Evolutionary conservation across 2,329 filamentous ascomycete species (phyloP).

Genomic region (Spiromastix sp.): DNA sequence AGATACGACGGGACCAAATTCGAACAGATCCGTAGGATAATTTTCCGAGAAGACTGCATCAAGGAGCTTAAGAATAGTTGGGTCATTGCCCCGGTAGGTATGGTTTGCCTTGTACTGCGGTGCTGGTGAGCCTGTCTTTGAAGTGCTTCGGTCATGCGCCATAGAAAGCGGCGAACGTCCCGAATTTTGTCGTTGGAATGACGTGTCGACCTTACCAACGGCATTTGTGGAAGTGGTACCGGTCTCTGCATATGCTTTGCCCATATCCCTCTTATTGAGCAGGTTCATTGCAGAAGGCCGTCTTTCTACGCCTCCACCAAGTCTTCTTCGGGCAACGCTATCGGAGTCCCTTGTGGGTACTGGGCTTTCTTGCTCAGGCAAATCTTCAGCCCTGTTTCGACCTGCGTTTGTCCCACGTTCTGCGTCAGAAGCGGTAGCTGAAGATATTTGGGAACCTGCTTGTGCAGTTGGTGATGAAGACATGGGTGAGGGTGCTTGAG

Average conservation of each 20-base stretch:
- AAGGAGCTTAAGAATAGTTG: conserved; percentile 52
- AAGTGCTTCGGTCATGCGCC: conserved; percentile 14
- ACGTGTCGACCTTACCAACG: conserved; percentile 53
- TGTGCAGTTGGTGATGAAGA: conserved; percentile 27
- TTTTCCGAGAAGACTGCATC: conserved; percentile 71
- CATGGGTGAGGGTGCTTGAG: conserved; percentile 22
- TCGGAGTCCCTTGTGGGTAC: conserved; percentile 15
- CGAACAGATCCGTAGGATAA: conserved; percentile 49
- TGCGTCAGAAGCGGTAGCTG: conserved; percentile 23
- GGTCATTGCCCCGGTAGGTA: conserved; percentile 72
- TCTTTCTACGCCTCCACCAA: conserved; percentile 20
- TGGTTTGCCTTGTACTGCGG: conserved; percentile 55
- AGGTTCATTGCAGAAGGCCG: conserved; percentile 50
- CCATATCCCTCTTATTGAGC: conserved; percentile 45
- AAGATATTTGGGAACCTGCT: conserved; percentile 22
- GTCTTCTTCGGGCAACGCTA: conserved; percentile 19
- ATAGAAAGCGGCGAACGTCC: conserved; percentile 28
- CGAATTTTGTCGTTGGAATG: conserved; percentile 29
- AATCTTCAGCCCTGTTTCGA: conserved; percentile 10
- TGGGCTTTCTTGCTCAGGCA: conserved; percentile 20
- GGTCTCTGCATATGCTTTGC: conserved; percentile 55
- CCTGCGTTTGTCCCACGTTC: conserved; percentile 22
- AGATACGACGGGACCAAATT: conserved; percentile 70
- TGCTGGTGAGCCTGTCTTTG: conserved; percentile 18
- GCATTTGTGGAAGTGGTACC: conserved; percentile 54